Evolutionary conservation across 2,329 filamentous ascomycete genomes (phyloP).

Genomic region (Fusarium sp.): DNA sequence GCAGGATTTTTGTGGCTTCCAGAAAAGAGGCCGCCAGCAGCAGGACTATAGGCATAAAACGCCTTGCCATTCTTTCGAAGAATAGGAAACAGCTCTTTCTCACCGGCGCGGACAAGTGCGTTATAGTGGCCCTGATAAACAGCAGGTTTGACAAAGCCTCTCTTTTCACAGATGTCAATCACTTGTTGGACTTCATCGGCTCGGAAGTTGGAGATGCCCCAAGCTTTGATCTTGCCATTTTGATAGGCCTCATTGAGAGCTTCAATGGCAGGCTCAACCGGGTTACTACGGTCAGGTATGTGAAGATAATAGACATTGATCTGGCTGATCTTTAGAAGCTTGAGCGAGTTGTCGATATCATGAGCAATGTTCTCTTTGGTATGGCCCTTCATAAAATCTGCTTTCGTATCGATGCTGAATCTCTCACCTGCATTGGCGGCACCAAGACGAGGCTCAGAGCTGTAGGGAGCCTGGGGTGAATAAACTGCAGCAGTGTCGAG

Average conservation of each 20-base stretch:
- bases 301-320: conserved; percentile 38
- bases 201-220: conserved; percentile 58
- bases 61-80: conserved; percentile 53
- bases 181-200: conserved; percentile 55
- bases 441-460: conserved; percentile 46
- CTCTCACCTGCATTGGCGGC: conserved; percentile 38
- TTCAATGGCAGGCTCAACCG: conserved; percentile 51
- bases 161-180: conserved; percentile 53
- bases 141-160: conserved; percentile 53
- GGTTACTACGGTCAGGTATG: conserved; percentile 51
- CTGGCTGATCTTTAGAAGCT: conserved; percentile 37
- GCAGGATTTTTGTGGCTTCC: conserved; percentile 35
- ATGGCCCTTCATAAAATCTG: conserved; percentile 44
- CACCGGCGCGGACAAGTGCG: conserved; percentile 52
- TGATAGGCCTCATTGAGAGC: conserved; percentile 54
- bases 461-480: conserved; percentile 37
- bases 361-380: conserved; percentile 39
- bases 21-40: conserved; percentile 38
- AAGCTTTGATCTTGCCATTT: conserved; percentile 55
- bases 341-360: conserved; percentile 47
- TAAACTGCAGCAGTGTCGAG: conserved; percentile 50
- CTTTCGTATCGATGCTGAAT: conserved; percentile 51
- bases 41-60: conserved; percentile 54
- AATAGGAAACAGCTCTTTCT: conserved; percentile 54
- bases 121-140: conserved; percentile 62